phyloP scores from a whole-genome alignment of 1,284 basidiomycete genomes.

The Cyathus pygmaeus region DNA sequence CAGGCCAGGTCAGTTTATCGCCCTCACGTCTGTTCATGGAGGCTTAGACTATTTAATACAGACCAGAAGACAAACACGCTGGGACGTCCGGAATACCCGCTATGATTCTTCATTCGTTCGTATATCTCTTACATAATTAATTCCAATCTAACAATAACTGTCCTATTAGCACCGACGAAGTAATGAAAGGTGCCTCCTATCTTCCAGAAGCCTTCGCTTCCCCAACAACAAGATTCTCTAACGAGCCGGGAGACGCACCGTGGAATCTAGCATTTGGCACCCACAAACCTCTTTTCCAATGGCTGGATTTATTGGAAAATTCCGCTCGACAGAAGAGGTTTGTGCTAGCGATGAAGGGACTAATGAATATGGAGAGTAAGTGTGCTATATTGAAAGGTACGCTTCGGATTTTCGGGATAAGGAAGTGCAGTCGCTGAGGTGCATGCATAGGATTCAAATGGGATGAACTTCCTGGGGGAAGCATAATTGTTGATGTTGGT shows the following conservation, averaged over 20 bases:
- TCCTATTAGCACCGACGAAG: constrained; percentile 6
- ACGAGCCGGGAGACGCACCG: background rate
- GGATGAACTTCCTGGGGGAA: constrained; percentile 19
- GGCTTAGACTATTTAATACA: background rate
- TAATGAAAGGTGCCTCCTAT: background rate
- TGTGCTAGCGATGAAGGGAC: constrained; percentile 12
- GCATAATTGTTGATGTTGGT: constrained; percentile 43
- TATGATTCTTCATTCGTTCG: background rate
- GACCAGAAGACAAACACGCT: background rate
- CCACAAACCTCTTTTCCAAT: background rate
- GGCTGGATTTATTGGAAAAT: constrained; percentile 6
- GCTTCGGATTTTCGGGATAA: background rate
- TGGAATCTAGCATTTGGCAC: background rate
- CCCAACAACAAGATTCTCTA: background rate
- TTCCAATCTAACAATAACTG: background rate
- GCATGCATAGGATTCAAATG: constrained; percentile 29
- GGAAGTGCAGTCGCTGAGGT: background rate
- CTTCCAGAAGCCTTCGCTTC: background rate
- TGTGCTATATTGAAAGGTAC: constrained; percentile 11
- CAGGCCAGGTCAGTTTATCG: background rate
- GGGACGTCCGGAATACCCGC: background rate
- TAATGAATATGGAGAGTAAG: constrained; percentile 4
- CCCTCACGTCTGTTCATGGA: background rate
- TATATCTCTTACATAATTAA: background rate
- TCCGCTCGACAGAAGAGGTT: constrained; percentile 6